phyloP scores from a whole-genome alignment of 2,329 filamentous ascomycete species.

The Fusarium haematococcum region DNA sequence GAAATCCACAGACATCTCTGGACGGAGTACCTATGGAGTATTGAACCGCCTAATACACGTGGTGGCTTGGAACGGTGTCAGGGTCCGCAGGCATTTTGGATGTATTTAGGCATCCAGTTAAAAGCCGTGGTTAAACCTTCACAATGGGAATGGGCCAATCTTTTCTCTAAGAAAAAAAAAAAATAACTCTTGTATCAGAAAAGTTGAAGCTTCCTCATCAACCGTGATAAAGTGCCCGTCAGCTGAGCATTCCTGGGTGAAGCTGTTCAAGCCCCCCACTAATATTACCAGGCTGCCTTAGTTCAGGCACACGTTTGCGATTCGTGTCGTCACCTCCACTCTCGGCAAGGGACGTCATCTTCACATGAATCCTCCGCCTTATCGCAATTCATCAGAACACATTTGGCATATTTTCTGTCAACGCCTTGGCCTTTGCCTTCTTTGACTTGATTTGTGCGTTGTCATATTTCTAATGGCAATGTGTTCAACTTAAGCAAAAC shows the following conservation, averaged over 20 bases:
- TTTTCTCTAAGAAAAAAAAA: background rate
- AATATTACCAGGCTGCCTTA: background rate
- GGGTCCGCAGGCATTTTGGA: background rate
- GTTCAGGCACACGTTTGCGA: conserved; percentile 15
- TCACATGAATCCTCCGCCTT: conserved; percentile 31
- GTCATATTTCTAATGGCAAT: background rate
- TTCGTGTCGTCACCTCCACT: conserved; percentile 9
- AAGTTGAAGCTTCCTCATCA: background rate
- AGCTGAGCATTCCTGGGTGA: background rate
- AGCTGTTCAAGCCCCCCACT: background rate
- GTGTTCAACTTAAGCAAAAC: background rate
- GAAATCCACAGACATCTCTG: background rate
- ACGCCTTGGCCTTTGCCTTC: background rate
- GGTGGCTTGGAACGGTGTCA: background rate
- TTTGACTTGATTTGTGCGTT: background rate
- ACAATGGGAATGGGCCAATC: background rate
- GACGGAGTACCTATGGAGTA: background rate
- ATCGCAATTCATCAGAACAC: background rate
- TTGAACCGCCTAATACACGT: background rate
- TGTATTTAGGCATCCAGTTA: background rate
- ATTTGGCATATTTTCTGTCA: background rate
- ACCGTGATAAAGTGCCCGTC: background rate
- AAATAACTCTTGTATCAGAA: background rate
- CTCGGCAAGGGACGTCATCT: conserved; percentile 31
- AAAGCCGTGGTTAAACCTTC: background rate